Evolutionary conservation across 208 protist species (phyloP).

Genomic region (Trypanosoma cruzi): DNA sequence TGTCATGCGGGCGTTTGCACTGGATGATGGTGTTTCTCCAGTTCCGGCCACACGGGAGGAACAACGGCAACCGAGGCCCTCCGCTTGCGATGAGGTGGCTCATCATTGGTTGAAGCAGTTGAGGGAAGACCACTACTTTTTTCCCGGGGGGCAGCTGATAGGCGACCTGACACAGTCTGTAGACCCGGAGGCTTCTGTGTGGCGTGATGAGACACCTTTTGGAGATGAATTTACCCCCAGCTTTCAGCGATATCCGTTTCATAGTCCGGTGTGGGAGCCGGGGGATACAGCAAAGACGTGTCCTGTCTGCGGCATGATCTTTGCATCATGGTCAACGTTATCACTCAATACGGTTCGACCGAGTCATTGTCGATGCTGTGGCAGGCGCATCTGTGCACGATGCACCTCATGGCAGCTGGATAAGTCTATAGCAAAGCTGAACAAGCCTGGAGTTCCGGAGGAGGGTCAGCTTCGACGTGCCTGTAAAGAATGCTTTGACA

Average conservation of each 20-base stretch:
- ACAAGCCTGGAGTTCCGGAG: slow-evolving; percentile 48
- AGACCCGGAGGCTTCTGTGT: not conserved
- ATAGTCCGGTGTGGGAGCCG: slow-evolving; percentile 58
- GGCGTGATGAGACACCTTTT: slow-evolving; percentile 11
- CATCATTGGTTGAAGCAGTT: slow-evolving; percentile 16
- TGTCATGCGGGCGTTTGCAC: slow-evolving; percentile 20
- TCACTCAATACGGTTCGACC: slow-evolving; percentile 37
- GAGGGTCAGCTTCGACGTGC: slow-evolving; percentile 59
- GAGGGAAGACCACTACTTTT: slow-evolving; percentile 62
- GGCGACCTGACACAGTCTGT: slow-evolving; percentile 30
- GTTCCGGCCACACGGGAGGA: not conserved
- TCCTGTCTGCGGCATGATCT: slow-evolving; percentile 40
- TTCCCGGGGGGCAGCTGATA: slow-evolving; percentile 31
- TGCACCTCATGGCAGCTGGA: slow-evolving; percentile 63
- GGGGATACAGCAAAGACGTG: slow-evolving; percentile 50
- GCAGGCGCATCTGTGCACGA: slow-evolving; percentile 50
- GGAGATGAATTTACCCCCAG: slow-evolving; percentile 47
- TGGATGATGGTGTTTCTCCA: slow-evolving; percentile 2
- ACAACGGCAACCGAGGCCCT: not conserved
- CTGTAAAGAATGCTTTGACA: slow-evolving; percentile 59
- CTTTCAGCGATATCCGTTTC: slow-evolving; percentile 38
- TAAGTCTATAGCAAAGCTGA: slow-evolving; percentile 70
- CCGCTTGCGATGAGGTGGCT: not conserved
- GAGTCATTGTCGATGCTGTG: slow-evolving; percentile 75
- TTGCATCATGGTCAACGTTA: slow-evolving; percentile 31